phyloP scores from a whole-genome alignment of 2,329 filamentous ascomycete species.

The Microdochium paspali region DNA sequence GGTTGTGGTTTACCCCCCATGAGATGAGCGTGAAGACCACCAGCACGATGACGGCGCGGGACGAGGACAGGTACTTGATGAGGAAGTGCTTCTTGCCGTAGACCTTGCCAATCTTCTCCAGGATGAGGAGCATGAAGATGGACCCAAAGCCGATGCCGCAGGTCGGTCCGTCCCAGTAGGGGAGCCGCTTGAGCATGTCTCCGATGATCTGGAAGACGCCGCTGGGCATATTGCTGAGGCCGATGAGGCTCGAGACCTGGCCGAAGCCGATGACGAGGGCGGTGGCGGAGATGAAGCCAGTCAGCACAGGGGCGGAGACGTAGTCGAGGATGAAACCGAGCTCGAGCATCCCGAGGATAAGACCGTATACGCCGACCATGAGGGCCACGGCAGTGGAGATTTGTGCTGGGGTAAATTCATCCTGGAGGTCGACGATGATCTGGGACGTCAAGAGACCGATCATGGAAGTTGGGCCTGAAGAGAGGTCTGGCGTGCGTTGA shows the following conservation, averaged over 20 bases:
- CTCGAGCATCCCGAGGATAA: slow-evolving; percentile 50
- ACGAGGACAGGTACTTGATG: slow-evolving; percentile 50
- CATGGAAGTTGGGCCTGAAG: slow-evolving; percentile 54
- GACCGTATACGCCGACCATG: slow-evolving; percentile 51
- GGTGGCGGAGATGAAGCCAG: slow-evolving; percentile 57
- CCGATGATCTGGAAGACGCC: slow-evolving; percentile 48
- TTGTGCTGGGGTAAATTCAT: slow-evolving; percentile 41
- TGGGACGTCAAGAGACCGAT: slow-evolving; percentile 55
- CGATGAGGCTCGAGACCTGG: slow-evolving; percentile 53
- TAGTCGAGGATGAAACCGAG: slow-evolving; percentile 59
- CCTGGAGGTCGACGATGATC: slow-evolving; percentile 42
- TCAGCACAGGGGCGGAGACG: slow-evolving; percentile 54
- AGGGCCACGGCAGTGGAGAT: slow-evolving; percentile 54
- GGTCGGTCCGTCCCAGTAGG: slow-evolving; percentile 46
- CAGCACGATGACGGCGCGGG: slow-evolving; percentile 50
- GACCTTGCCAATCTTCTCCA: slow-evolving; percentile 48
- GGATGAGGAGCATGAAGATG: slow-evolving; percentile 42
- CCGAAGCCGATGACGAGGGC: slow-evolving; percentile 57
- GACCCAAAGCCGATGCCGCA: slow-evolving; percentile 49
- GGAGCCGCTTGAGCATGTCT: slow-evolving; percentile 46
- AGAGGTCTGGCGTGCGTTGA: slow-evolving; percentile 51
- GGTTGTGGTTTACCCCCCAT: slow-evolving; percentile 49
- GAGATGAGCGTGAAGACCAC: slow-evolving; percentile 54
- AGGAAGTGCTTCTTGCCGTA: slow-evolving; percentile 49
- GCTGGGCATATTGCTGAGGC: slow-evolving; percentile 37